Evolutionary conservation across 352 stramenopile genomes (phyloP).

Genomic region (Pythium coloratum): DNA sequence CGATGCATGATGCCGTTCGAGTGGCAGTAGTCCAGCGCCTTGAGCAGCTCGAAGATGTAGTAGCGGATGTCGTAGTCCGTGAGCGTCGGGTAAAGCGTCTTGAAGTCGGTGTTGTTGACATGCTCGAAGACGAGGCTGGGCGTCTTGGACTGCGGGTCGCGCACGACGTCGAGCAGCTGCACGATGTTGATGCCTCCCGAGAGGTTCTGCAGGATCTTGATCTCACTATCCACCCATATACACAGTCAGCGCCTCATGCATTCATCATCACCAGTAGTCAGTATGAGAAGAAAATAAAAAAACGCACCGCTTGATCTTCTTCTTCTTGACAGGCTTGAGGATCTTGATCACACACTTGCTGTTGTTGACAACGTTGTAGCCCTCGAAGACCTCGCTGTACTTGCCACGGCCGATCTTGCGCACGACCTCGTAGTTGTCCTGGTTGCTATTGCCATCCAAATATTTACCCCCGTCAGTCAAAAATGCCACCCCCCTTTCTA

Average conservation of each 20-base stretch:
- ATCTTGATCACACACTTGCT: constrained; percentile 99
- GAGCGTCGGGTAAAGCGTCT: constrained; percentile 98
- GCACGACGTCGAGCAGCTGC: constrained; percentile 98
- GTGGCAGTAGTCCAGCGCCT: constrained; percentile 98
- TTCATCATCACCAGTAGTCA: no score
- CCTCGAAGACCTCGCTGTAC: constrained; percentile 98
- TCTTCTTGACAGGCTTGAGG: constrained; percentile 99
- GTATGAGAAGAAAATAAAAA: no score
- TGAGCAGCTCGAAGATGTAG: constrained; percentile 97
- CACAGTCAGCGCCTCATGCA: no score
- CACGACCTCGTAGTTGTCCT: constrained; percentile 99
- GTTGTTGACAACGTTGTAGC: constrained; percentile 97
- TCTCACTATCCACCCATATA: constrained; percentile 69
- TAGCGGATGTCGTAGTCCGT: constrained; percentile 99
- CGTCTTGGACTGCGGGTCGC: constrained; percentile 98
- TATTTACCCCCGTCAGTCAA: constrained; percentile 40
- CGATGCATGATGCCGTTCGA: constrained; percentile 99
- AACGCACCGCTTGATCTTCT: constrained; percentile 97
- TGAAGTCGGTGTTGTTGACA: constrained; percentile 99
- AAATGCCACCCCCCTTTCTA: background rate
- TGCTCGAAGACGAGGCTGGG: constrained; percentile 98
- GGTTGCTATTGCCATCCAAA: constrained; percentile 42
- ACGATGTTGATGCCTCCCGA: constrained; percentile 99
- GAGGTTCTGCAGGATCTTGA: constrained; percentile 99
- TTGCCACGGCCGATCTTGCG: constrained; percentile 99